phyloP scores from a whole-genome alignment of 2,329 filamentous ascomycete genomes.

The Venturiaceae sp. region DNA sequence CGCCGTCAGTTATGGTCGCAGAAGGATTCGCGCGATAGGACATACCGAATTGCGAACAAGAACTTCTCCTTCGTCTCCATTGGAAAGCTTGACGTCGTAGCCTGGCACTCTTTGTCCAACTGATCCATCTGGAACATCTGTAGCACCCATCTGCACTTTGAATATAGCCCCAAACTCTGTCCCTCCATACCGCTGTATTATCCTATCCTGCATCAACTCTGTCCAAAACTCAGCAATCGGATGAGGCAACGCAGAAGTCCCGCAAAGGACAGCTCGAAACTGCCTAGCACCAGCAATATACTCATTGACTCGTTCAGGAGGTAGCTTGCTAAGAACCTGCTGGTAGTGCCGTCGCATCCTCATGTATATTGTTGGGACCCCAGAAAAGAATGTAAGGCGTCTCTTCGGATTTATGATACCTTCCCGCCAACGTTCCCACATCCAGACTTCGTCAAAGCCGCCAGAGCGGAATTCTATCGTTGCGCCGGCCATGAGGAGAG shows the following conservation, averaged over 20 bases:
- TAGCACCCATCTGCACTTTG: slow-evolving; percentile 27
- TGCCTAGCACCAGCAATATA: slow-evolving; percentile 34
- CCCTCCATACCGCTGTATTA: slow-evolving; percentile 33
- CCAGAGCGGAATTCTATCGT: slow-evolving; percentile 25
- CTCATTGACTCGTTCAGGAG: slow-evolving; percentile 19
- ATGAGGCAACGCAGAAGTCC: slow-evolving; percentile 38
- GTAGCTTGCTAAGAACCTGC: slow-evolving; percentile 19
- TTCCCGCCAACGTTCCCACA: slow-evolving; percentile 24
- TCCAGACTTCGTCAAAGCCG: slow-evolving; percentile 23
- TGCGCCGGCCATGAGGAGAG: slow-evolving; percentile 21
- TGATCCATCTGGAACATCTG: slow-evolving; percentile 18
- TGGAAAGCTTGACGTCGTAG: slow-evolving; percentile 29
- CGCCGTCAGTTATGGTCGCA: slow-evolving; percentile 1
- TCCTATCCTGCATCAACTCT: slow-evolving; percentile 30
- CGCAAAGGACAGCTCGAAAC: slow-evolving; percentile 32
- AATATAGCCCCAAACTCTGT: slow-evolving; percentile 35
- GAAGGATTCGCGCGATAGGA: no score
- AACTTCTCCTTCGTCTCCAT: slow-evolving; percentile 40
- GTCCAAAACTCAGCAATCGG: slow-evolving; percentile 44
- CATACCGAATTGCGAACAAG: slow-evolving; percentile 25
- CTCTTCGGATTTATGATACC: slow-evolving; percentile 15
- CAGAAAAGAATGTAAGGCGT: slow-evolving; percentile 24
- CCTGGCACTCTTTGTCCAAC: slow-evolving; percentile 28
- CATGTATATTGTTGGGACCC: slow-evolving; percentile 27
- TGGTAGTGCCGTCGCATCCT: slow-evolving; percentile 26